Evolutionary conservation across 306 rosid species (phyloP), one percentile per base, ranked within the genome.

Genomic region (Parietaria judaica): DNA sequence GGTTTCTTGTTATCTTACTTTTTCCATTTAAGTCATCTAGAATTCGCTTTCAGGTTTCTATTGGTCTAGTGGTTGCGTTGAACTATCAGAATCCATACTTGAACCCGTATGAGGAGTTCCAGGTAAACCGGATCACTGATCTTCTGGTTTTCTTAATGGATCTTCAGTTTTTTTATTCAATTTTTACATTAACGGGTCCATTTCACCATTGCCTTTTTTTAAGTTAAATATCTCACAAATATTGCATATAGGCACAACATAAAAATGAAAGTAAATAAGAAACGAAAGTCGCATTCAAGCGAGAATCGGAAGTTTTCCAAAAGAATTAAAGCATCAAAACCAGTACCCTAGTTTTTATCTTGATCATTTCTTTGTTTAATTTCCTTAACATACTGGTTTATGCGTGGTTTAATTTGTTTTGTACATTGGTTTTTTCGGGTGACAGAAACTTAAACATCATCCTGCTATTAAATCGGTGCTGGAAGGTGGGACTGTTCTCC

Each of bases 81-180:
- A 82, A 91, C 74, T 91, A 91, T 79, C 78, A 76, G 69, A 88
- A 88, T 65, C 89, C 98, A 48, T 88, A 68, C 66, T 67, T 87
- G 79, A 91, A 73, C 71, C 96, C 96, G 34, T 91, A 87, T 45
- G 98, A 88, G 77, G 98, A 91, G 74, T 91, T 88, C 73, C 98
- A 91, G 97, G 97, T 91, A 76, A 56, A 34, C 31, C 67, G 14
- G 36, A 3, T 61, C 34, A 2, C 35, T 60, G 16, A 41, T 58
- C 44, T 8, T 36, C 36, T 65, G 43, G 51, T 51, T 58, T 36
- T 23, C 1, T 11, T 8, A 43, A 11, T 52, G 16, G 34, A 23
- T 55, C 58, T 37, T 41, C 45, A 5, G 2, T 41, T 41, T 41
- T 41, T 5, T 41, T 5, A 3, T 41, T 14, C 3, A 34, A 6